Conservation (phyloP, 106 monocot species). For the Apostasia ramifera region DNA sequence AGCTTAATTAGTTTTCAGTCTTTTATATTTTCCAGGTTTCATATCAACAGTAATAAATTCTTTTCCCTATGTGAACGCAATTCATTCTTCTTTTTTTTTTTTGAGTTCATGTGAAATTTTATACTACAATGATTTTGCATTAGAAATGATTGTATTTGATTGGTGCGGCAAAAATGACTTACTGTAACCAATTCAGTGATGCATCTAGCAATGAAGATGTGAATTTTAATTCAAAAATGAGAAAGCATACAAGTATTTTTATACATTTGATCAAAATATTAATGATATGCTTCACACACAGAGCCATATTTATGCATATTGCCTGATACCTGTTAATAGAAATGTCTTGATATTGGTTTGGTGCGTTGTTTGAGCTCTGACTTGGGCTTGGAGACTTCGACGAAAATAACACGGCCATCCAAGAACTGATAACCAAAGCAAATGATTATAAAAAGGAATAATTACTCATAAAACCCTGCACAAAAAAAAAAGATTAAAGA, state of each 20-base stretch:
- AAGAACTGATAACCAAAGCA: conserved; percentile 45
- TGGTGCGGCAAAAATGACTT: too few species aligned
- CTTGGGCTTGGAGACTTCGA: conserved; percentile 66
- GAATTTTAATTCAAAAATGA: background rate
- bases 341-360: conserved; percentile 20
- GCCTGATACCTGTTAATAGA: background rate
- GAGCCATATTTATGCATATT: background rate
- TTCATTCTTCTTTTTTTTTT: too few species aligned
- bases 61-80: too few species aligned
- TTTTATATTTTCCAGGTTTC: too few species aligned
- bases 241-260: background rate
- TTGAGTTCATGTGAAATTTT: too few species aligned
- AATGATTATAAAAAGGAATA: background rate
- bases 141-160: too few species aligned
- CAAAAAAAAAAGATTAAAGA: conserved; percentile 3
- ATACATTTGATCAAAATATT: background rate
- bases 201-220: background rate
- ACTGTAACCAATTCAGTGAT: too few species aligned
- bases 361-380: conserved; percentile 24
- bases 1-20: too few species aligned
- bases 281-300: background rate
- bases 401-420: conserved; percentile 92
- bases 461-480: background rate
- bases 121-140: too few species aligned
- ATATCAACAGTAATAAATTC: too few species aligned